phyloP scores from a whole-genome alignment of 164 flowering plant genomes.

The Euptelea pleiosperma region DNA sequence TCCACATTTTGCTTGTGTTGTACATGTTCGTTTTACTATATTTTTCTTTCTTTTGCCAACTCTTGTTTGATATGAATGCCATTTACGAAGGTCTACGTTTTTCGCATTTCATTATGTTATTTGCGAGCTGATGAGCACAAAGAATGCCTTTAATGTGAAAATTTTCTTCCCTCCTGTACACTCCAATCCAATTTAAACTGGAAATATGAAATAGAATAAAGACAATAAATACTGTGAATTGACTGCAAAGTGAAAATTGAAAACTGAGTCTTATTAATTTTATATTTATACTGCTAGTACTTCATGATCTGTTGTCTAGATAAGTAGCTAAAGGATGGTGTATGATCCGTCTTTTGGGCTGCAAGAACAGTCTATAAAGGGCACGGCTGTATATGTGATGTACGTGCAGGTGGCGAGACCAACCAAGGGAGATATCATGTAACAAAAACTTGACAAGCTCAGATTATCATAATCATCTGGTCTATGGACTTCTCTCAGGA shows the following conservation, averaged over 20 bases:
- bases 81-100: background rate
- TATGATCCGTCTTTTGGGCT: too few relatives aligned
- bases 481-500: too few relatives aligned
- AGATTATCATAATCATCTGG: too few relatives aligned
- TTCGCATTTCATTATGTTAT: background rate
- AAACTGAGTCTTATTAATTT: background rate
- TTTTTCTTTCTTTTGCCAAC: background rate
- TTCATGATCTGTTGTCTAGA: too few relatives aligned
- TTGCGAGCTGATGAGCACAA: background rate
- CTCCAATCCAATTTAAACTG: background rate
- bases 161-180: background rate
- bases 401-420: too few relatives aligned
- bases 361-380: too few relatives aligned
- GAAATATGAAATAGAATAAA: background rate
- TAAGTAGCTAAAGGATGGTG: too few relatives aligned
- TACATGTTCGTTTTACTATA: background rate
- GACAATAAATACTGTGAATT: too few relatives aligned
- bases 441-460: too few relatives aligned
- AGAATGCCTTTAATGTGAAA: background rate
- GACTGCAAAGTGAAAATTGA: background rate
- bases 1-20: background rate
- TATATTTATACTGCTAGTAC: background rate
- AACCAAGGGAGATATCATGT: too few relatives aligned
- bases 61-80: too few relatives aligned
- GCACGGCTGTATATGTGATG: too few relatives aligned